Evolutionary conservation across 2,329 filamentous ascomycete genomes (phyloP).

Genomic region (Cadophora sp.): DNA sequence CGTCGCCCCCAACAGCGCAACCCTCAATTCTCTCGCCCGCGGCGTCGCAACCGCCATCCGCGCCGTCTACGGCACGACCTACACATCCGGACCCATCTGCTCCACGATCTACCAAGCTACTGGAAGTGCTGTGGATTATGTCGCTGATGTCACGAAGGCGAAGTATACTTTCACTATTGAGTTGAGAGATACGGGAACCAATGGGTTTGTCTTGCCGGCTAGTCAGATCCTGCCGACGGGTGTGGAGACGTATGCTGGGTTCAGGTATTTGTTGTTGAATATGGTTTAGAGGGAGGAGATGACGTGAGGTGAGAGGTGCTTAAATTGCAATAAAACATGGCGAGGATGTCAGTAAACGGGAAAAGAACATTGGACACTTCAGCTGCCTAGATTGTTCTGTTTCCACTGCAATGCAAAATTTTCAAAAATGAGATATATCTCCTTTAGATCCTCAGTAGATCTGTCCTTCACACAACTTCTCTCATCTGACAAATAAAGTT

Average conservation of each 20-base stretch:
- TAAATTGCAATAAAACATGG: no score
- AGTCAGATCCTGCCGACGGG: conserved; percentile 54
- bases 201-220: conserved; percentile 57
- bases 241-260: conserved; percentile 54
- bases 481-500: background rate
- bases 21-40: conserved; percentile 56
- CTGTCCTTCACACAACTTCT: background rate
- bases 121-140: conserved; percentile 53
- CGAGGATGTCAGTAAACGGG: no score
- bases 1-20: conserved; percentile 52
- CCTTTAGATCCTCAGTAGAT: no score
- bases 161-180: conserved; percentile 52
- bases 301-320: background rate
- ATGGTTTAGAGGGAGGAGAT: conserved; percentile 21
- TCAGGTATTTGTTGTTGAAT: conserved; percentile 34
- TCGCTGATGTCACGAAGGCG: conserved; percentile 47
- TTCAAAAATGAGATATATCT: no score
- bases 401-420: no score
- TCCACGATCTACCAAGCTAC: conserved; percentile 65
- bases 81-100: conserved; percentile 57
- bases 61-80: conserved; percentile 56
- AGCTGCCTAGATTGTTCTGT: no score
- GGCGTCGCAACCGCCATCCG: conserved; percentile 59
- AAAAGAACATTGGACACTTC: no score
- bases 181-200: conserved; percentile 54